A percentile compares a stretch with the other conserved stretches of the same genome.
Conservation (phyloP, 345 rosid species). For the Anastatica hierochuntica region DNA sequence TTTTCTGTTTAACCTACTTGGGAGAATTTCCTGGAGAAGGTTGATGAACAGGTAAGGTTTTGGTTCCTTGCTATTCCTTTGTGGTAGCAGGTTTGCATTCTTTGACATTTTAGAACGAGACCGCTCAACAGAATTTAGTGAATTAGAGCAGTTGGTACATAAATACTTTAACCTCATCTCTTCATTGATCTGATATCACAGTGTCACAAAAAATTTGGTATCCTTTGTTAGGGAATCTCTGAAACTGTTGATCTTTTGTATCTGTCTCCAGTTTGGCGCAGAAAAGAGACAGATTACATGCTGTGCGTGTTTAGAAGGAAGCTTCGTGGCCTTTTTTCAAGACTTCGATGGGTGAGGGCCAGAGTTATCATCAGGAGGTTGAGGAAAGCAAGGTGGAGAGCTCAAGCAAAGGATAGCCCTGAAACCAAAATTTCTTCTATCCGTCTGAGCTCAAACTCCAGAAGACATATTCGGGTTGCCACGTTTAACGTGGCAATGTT, state of each 20-base stretch:
- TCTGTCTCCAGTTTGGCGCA: no score
- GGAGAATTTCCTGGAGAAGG: constrained; percentile 16
- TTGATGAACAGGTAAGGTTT: constrained; percentile 23
- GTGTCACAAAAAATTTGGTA: not conserved
- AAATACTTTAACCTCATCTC: constrained; percentile 2
- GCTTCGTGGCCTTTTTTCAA: constrained; percentile 39
- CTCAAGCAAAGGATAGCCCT: constrained; percentile 21
- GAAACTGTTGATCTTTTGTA: not conserved
- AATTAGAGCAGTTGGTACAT: constrained; percentile 42
- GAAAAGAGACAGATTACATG: constrained; percentile 27
- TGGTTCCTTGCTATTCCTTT: constrained; percentile 8
- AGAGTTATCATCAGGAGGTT: constrained; percentile 55
- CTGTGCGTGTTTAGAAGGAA: constrained; percentile 40
- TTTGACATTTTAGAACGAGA: constrained; percentile 33
- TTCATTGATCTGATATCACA: not conserved
- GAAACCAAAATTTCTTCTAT: constrained; percentile 20
- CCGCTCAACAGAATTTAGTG: constrained; percentile 48
- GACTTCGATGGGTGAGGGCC: constrained; percentile 48
- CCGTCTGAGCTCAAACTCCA: constrained; percentile 20
- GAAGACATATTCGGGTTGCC: constrained; percentile 60
- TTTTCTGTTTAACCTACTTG: constrained; percentile 27
- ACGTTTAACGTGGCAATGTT: constrained; percentile 96
- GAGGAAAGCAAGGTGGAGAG: constrained; percentile 35
- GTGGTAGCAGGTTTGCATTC: constrained; percentile 39
- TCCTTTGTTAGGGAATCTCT: constrained; percentile 6